Conservation (phyloP, 192 early-diverging fungal species). For the Fimicolochytrium jonesii region DNA sequence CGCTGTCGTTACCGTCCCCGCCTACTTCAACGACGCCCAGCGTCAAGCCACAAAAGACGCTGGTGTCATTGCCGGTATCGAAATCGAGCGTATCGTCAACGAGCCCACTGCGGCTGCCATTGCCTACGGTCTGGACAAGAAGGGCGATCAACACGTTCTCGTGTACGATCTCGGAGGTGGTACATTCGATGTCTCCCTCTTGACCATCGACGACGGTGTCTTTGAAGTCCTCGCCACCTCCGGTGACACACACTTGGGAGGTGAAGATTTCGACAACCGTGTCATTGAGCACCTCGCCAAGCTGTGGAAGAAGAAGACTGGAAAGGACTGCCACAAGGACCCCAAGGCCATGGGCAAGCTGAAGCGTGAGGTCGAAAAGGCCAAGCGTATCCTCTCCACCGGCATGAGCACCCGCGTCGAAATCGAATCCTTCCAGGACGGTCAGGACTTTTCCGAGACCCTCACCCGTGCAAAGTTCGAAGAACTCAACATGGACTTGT, state of each 20-base stretch:
- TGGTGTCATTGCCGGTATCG: slow-evolving; percentile 79
- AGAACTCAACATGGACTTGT: slow-evolving; percentile 88
- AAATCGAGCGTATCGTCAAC: slow-evolving; percentile 84
- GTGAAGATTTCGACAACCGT: slow-evolving; percentile 98
- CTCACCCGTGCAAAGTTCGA: slow-evolving; percentile 96
- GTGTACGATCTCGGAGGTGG: slow-evolving; percentile 98
- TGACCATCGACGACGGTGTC: slow-evolving; percentile 93
- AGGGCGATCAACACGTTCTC: slow-evolving; percentile 85
- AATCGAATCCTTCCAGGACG: slow-evolving; percentile 87
- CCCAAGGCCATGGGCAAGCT: slow-evolving; percentile 90
- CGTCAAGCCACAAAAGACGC: slow-evolving; percentile 86
- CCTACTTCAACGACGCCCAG: slow-evolving; percentile 96
- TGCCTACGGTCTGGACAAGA: slow-evolving; percentile 96
- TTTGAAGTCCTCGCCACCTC: slow-evolving; percentile 94
- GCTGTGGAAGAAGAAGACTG: slow-evolving; percentile 87
- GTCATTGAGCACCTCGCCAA: slow-evolving; percentile 90
- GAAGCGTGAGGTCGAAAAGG: slow-evolving; percentile 92
- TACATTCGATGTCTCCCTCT: slow-evolving; percentile 94
- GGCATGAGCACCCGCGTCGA: slow-evolving; percentile 90
- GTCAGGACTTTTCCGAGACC: slow-evolving; percentile 86
- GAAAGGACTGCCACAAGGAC: slow-evolving; percentile 77
- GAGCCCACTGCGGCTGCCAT: slow-evolving; percentile 92
- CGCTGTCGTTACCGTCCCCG: slow-evolving; percentile 96
- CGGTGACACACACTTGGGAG: slow-evolving; percentile 87
- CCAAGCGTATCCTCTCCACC: slow-evolving; percentile 94